Percentiles rank a stretch among this genome's conserved stretches.
These are phyloP conservation scores for Saturnispora serradocipensis DNA, from an alignment of 805 yeast genomes.

Conservation along the genomic window DNA sequence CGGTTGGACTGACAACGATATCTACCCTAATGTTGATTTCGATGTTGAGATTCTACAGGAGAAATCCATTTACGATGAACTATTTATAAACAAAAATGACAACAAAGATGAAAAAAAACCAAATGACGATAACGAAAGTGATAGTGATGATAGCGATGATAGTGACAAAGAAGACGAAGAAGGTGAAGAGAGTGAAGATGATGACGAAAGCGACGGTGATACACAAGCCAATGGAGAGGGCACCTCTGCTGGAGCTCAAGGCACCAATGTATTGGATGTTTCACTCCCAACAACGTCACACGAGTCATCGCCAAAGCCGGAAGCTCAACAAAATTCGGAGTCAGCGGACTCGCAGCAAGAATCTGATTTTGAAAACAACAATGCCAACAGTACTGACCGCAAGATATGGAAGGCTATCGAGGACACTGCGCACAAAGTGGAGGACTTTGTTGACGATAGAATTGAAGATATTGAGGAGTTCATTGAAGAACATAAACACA, in stretches of 20 bases:
- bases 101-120: not conserved
- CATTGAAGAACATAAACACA: not conserved
- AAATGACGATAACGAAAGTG: constrained; percentile 8
- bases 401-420: not conserved
- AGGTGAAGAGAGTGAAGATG: constrained; percentile 2
- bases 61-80: constrained; percentile 42
- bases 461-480: not conserved
- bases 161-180: not conserved
- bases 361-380: not conserved
- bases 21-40: constrained; percentile 45
- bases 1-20: constrained; percentile 38
- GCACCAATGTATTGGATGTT: not conserved
- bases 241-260: not conserved
- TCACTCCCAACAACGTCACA: not conserved
- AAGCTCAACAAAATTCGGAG: not conserved
- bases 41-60: constrained; percentile 33
- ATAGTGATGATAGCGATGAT: constrained; percentile 2
- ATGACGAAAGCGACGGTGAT: not conserved
- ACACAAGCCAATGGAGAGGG: constrained; percentile 1
- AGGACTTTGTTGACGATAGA: constrained; percentile 2
- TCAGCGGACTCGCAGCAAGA: not conserved
- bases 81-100: constrained; percentile 1
- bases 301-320: not conserved
- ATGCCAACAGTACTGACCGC: not conserved
- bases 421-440: constrained; percentile 4